phyloP scores from a whole-genome alignment of 2,329 filamentous ascomycete species.

The Bimuria novae-zelandiae region DNA sequence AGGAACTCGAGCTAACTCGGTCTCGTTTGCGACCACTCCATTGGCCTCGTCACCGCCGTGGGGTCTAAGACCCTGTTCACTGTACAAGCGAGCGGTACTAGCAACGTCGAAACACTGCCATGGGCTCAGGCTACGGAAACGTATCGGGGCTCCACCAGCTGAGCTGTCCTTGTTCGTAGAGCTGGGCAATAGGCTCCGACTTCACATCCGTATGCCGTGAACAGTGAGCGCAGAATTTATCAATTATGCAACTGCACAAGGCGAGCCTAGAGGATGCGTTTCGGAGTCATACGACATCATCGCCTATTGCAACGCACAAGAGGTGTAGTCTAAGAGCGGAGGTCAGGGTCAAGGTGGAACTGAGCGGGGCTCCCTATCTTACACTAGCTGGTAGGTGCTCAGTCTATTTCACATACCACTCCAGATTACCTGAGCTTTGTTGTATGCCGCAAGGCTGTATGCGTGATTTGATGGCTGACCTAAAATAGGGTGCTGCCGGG shows the following conservation, averaged over 20 bases:
- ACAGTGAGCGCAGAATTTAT: not conserved
- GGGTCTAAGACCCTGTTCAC: not conserved
- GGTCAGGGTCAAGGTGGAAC: not conserved
- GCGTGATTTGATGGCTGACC: slow-evolving; percentile 8
- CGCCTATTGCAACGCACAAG: slow-evolving; percentile 2
- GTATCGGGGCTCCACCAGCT: not conserved
- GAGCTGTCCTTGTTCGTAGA: not conserved
- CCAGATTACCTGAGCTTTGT: slow-evolving; percentile 7
- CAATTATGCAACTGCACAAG: not conserved
- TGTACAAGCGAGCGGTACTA: slow-evolving; percentile 2
- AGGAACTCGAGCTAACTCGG: not conserved
- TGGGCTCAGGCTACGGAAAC: not conserved
- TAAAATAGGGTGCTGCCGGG: slow-evolving; percentile 15
- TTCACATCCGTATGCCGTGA: slow-evolving; percentile 3
- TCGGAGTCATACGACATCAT: not conserved
- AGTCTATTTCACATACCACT: not conserved
- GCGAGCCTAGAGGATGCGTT: no score
- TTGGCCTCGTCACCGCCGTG: slow-evolving; percentile 5
- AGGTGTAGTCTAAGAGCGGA: not conserved
- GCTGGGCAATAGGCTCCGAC: not conserved
- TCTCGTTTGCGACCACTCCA: not conserved
- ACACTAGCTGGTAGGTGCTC: slow-evolving; percentile 15
- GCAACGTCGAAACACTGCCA: not conserved
- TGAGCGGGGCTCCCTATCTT: slow-evolving; percentile 9
- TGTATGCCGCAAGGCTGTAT: slow-evolving; percentile 10